Conservation (phyloP, 306 rosid species). For the Comarum palustre region DNA sequence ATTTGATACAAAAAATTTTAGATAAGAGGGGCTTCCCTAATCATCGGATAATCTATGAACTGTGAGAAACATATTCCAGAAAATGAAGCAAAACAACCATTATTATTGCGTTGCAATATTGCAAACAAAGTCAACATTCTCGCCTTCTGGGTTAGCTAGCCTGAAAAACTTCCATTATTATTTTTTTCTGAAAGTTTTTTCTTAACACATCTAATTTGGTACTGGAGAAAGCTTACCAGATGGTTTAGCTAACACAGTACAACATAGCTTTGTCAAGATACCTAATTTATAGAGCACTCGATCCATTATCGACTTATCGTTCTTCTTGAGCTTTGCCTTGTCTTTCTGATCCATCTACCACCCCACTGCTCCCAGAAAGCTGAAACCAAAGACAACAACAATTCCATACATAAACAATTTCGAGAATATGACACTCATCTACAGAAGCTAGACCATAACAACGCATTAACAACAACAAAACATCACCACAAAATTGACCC, state of each 20-base stretch:
- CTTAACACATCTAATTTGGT: neutral
- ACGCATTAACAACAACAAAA: neutral
- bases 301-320: neutral
- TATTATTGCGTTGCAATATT: neutral
- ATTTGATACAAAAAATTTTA: too few species aligned
- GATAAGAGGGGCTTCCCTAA: too few species aligned
- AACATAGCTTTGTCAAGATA: neutral
- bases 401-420: neutral
- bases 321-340: neutral
- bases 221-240: neutral
- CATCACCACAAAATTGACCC: neutral
- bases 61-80: neutral
- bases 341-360: conserved; percentile 28
- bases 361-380: conserved; percentile 54
- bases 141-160: neutral
- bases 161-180: neutral
- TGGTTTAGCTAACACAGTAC: neutral
- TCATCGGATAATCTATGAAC: neutral
- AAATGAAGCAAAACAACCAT: neutral
- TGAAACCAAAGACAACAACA: conserved; percentile 19
- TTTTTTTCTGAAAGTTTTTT: neutral
- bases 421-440: neutral
- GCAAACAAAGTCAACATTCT: neutral
- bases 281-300: neutral
- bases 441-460: neutral